Base-by-base conservation (phyloP, 148 eudicot genomes). In the Selenicereus undatus region DNA sequence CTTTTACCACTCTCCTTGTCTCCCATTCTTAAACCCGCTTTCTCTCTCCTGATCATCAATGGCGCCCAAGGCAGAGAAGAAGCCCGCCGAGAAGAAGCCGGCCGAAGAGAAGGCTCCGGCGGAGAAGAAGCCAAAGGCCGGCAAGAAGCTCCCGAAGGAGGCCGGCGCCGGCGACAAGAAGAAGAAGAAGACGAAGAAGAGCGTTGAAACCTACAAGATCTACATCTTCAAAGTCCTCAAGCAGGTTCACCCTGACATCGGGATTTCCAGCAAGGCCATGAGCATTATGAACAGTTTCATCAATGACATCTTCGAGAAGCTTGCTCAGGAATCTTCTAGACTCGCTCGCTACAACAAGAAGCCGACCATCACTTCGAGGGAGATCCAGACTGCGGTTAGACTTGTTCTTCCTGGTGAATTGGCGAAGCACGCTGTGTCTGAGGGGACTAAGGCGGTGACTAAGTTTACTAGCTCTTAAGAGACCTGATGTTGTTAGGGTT, bases 151-250 rank as follows among this genome's bases (percentile, higher is more conserved):
- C 6, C 89, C 89, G 0, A 87, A 87, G 72, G 89, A 87, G n/a
- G 88, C 87, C 8, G 87, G 75, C 18, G 87, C 84, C 66, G 82
- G 84, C 2, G 91, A 88, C 65, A 88, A 88, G 88, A 88, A 86
- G 84, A 89, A 87, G 91, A 89, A 89, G 89, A 77, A 84, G 56
- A 18, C 72, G 52, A 89, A 89, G 85, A 89, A 89, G 83, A 89
- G 84, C 84, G 87, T 87, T 0, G 89, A 89, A 76, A 89, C 91
- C 0, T 89, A 89, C 89, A 89, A 89, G 89, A 89, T 89, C 85
- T 89, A 89, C 81, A 89, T 89, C 82, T 89, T 88, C 86, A 88
- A 88, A 83, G 90, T 86, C 48, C 71, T 88, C 73, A 88, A 88
- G 71, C 91, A 89, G 35, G 91, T 89, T 1, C 91, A 89, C n/a